A percentile compares a stretch with the other conserved stretches of the same genome.
phyloP scores from a whole-genome alignment of 352 stramenopile genomes.

The Phytophthora foliorum region DNA sequence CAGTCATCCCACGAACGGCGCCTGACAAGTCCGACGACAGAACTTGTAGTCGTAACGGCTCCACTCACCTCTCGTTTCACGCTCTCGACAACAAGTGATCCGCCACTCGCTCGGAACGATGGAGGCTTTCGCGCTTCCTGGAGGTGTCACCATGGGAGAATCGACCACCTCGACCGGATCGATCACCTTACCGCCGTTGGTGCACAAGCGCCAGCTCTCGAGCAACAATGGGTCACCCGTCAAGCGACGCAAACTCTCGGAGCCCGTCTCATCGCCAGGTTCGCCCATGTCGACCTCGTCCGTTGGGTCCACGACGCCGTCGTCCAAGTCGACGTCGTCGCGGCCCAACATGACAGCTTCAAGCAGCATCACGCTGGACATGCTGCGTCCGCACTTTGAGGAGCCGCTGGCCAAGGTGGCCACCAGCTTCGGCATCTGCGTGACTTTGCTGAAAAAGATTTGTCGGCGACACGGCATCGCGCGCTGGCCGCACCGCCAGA shows the following conservation, averaged over 20 bases:
- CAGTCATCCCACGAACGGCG: slow-evolving; percentile 36
- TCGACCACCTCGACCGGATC: slow-evolving; percentile 1
- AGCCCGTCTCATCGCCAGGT: slow-evolving; percentile 25
- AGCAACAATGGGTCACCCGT: slow-evolving; percentile 6
- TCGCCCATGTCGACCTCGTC: slow-evolving; percentile 25
- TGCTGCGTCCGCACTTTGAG: slow-evolving; percentile 87
- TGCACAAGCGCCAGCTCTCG: slow-evolving; percentile 28
- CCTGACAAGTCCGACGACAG: slow-evolving; percentile 23
- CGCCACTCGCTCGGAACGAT: slow-evolving; percentile 14
- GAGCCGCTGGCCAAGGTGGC: slow-evolving; percentile 84
- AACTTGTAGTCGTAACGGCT: slow-evolving; percentile 18
- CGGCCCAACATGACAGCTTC: slow-evolving; percentile 79
- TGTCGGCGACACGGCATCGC: slow-evolving; percentile 83
- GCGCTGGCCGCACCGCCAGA: slow-evolving; percentile 87
- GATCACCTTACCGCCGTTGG: slow-evolving; percentile 22
- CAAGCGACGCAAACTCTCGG: slow-evolving; percentile 41
- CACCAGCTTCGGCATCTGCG: slow-evolving; percentile 82
- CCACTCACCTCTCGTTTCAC: slow-evolving; percentile 40
- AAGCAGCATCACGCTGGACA: slow-evolving; percentile 84
- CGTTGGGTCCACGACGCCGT: slow-evolving; percentile 20
- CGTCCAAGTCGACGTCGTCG: slow-evolving; percentile 34
- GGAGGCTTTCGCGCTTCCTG: slow-evolving; percentile 30
- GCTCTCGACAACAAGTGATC: slow-evolving; percentile 24
- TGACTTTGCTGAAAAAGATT: slow-evolving; percentile 90
- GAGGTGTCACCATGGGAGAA: slow-evolving; percentile 1